Conservation (phyloP, 768 basidiomycete species). For the Termitomyces bulborhizus region DNA sequence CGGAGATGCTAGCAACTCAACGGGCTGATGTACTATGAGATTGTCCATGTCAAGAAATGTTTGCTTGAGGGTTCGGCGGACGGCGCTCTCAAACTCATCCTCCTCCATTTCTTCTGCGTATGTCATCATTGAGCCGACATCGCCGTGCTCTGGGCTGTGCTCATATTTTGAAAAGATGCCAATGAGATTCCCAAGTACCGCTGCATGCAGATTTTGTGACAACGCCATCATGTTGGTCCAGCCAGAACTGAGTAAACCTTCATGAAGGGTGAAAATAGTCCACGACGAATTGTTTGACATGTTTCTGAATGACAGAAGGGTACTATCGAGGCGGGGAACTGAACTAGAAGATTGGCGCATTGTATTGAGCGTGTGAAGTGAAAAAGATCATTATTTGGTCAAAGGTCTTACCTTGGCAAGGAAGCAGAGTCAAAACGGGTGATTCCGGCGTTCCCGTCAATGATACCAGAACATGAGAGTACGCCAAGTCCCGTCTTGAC, state of each 20-base stretch:
- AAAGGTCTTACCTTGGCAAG: constrained; percentile 11
- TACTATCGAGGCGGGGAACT: constrained; percentile 2
- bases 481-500: not conserved
- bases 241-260: constrained; percentile 24
- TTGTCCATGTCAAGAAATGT: constrained; percentile 4
- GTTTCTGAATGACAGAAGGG: constrained; percentile 4
- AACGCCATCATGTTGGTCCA: constrained; percentile 20
- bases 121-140: constrained; percentile 5
- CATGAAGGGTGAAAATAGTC: constrained; percentile 29
- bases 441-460: constrained; percentile 12
- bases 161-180: constrained; percentile 9
- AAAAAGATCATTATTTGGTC: not conserved
- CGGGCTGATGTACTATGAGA: not conserved
- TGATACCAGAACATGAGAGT: not conserved
- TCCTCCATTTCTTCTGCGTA: not conserved
- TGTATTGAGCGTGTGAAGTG: not conserved
- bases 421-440: constrained; percentile 12
- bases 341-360: not conserved
- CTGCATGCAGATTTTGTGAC: constrained; percentile 22
- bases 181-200: not conserved
- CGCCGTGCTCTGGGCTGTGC: constrained; percentile 10
- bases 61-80: not conserved
- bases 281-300: constrained; percentile 14
- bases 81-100: not conserved
- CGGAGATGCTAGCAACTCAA: not conserved